These are phyloP conservation scores for Neurospora sp. DNA, from an alignment of 495 filamentous ascomycete genomes.

Conservation along the genomic window DNA sequence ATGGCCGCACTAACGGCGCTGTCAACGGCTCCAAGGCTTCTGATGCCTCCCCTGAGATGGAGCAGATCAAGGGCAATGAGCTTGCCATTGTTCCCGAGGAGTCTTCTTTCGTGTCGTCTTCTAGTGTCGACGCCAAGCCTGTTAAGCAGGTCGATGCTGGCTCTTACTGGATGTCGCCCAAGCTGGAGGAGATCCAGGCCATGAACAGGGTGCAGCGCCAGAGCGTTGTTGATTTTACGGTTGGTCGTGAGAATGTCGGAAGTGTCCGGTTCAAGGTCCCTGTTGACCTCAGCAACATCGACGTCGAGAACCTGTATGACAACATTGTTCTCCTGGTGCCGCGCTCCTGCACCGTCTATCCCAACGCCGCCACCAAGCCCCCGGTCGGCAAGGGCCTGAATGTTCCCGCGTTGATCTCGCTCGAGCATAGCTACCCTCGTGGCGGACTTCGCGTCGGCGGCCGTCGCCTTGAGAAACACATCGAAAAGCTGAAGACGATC, in stretches of 20 bases:
- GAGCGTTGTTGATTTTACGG: conserved; percentile 58
- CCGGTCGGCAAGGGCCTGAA: conserved; percentile 78
- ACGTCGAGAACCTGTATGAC: conserved; percentile 60
- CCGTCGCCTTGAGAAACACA: conserved; percentile 59
- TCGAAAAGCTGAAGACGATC: conserved; percentile 65
- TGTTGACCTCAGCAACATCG: conserved; percentile 66
- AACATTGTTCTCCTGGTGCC: conserved; percentile 62
- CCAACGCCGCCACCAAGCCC: conserved; percentile 63
- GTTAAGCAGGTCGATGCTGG: conserved; percentile 51
- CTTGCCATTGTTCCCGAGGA: conserved; percentile 73
- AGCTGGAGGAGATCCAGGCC: conserved; percentile 55
- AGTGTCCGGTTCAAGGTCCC: conserved; percentile 67
- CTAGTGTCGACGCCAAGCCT: conserved; percentile 7
- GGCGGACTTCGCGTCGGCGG: conserved; percentile 26
- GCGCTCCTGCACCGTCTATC: conserved; percentile 80
- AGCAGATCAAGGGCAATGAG: conserved; percentile 64
- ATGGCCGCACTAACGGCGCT: conserved; percentile 21
- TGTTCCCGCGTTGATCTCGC: conserved; percentile 70
- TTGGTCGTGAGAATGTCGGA: conserved; percentile 75
- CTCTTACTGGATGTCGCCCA: conserved; percentile 78
- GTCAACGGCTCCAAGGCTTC: conserved; percentile 39
- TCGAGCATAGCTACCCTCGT: conserved; percentile 88
- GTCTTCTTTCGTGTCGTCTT: conserved; percentile 29
- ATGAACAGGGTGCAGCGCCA: conserved; percentile 66
- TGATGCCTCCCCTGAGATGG: conserved; percentile 50